Base-by-base conservation (phyloP, 768 basidiomycete genomes). In the Omphalotus guepiniiformis region DNA sequence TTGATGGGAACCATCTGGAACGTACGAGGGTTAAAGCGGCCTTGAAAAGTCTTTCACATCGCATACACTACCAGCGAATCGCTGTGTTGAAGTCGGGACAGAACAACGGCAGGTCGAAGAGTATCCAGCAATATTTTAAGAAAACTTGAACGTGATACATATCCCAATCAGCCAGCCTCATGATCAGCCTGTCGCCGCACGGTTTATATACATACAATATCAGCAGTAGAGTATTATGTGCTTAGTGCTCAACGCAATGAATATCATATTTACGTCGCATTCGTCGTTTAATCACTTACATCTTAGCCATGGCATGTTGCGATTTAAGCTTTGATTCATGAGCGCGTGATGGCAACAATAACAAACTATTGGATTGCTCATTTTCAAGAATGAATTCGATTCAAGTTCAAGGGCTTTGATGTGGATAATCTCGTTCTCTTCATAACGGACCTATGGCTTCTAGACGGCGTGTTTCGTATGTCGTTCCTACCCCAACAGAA, bases 381-480 rank as follows among this genome's bases (percentile, higher is more conserved):
- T n/a, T n/a, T n/a, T n/a, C n/a, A n/a, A n/a, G n/a, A n/a, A n/a
- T n/a, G n/a, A n/a, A n/a, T n/a, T n/a, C n/a, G n/a, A n/a, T n/a
- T n/a, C n/a, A n/a, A n/a, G n/a, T n/a, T n/a, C n/a, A n/a, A n/a
- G n/a, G n/a, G n/a, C n/a, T n/a, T n/a, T n/a, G n/a, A n/a, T n/a
- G n/a, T n/a, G n/a, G n/a, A n/a, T n/a, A n/a, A n/a, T n/a, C n/a
- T n/a, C n/a, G n/a, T n/a, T n/a, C n/a, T n/a, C n/a, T n/a, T n/a
- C n/a, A n/a, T n/a, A n/a, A n/a, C n/a, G 16, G 25, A 44, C 30
- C 30, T 9, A 46, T 46, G 44, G 35, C 44, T 23, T 60, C 75
- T 48, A 73, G 76, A 59, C 76, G 82, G 53, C 76, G 93, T 58
- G 80, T 96, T 23, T 93, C 93, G 45, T 96, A 94, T 63, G 83